These are phyloP conservation scores for Centaurea solstitialis DNA, from an alignment of 129 eudicot genomes.

Conservation along the genomic window DNA sequence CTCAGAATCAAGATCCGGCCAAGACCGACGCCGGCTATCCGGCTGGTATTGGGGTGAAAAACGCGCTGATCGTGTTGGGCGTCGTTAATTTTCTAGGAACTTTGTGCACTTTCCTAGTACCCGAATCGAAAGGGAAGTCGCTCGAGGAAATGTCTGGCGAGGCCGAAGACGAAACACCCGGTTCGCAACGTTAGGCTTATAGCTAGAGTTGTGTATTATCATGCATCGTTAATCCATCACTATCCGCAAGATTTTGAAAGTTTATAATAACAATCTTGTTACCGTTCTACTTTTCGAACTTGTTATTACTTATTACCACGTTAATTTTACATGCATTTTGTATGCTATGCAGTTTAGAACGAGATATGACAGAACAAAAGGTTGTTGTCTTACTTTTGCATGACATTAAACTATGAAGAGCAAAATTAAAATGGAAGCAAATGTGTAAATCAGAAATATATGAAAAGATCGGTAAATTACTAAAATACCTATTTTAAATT, in stretches of 20 bases:
- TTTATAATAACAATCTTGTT: constrained; percentile 21
- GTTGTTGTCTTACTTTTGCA: no score
- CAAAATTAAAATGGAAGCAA: no score
- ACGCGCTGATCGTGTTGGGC: constrained; percentile 38
- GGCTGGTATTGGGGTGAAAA: constrained; percentile 42
- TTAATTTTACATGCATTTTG: background rate
- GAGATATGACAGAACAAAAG: background rate
- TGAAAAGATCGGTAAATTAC: background rate
- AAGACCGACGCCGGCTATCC: constrained; percentile 47
- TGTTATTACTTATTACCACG: background rate
- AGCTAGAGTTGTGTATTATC: constrained; percentile 9
- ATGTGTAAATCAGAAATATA: no score
- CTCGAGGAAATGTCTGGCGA: constrained; percentile 58
- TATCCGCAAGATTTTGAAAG: background rate
- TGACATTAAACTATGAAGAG: no score
- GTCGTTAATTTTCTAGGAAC: constrained; percentile 39
- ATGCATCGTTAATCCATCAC: background rate
- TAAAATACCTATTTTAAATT: background rate
- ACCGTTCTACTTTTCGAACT: background rate
- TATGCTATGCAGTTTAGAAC: background rate
- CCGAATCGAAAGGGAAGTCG: constrained; percentile 62
- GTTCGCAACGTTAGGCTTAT: constrained; percentile 11
- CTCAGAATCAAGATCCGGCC: constrained; percentile 39
- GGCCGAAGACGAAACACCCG: constrained; percentile 12
- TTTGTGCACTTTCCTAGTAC: constrained; percentile 52